These are phyloP conservation scores for Tolypocladium ovalisporum DNA, from an alignment of 2,329 filamentous ascomycete genomes.

Conservation along the genomic window DNA sequence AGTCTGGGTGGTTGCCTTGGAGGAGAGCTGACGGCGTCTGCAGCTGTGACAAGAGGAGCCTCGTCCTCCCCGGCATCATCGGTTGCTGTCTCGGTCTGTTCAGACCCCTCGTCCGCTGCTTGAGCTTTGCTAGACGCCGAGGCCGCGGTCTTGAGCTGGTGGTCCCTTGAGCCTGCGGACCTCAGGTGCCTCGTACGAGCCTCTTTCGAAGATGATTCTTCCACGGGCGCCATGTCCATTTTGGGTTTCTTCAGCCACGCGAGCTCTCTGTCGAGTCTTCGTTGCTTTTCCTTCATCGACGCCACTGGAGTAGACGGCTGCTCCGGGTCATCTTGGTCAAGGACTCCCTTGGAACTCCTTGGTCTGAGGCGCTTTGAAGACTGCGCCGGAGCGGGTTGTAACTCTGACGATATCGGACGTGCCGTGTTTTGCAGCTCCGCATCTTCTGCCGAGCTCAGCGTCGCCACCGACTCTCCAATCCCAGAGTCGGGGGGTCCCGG, in stretches of 20 bases:
- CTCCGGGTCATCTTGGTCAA: not conserved
- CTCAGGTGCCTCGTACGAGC: not conserved
- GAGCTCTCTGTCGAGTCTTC: not conserved
- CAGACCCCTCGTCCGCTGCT: not conserved
- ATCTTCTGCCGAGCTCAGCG: not conserved
- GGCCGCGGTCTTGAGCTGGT: not conserved
- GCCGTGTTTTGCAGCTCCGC: not conserved
- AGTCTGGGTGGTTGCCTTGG: not conserved
- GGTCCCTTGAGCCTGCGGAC: not conserved
- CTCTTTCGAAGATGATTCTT: not conserved
- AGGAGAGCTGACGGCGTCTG: not conserved
- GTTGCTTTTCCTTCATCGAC: slow-evolving; percentile 1
- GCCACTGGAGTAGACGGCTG: not conserved
- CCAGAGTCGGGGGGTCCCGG: not conserved
- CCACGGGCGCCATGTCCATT: not conserved
- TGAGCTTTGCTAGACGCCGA: not conserved
- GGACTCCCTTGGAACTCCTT: not conserved
- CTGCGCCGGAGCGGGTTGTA: not conserved
- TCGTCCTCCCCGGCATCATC: not conserved
- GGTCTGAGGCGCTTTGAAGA: not conserved
- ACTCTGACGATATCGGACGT: not conserved
- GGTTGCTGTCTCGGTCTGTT: not conserved
- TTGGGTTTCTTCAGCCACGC: slow-evolving; percentile 1
- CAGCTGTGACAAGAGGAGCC: not conserved
- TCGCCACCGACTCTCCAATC: not conserved